Conservation (phyloP, 2,329 filamentous ascomycete species). For the Penicillium sp. region DNA sequence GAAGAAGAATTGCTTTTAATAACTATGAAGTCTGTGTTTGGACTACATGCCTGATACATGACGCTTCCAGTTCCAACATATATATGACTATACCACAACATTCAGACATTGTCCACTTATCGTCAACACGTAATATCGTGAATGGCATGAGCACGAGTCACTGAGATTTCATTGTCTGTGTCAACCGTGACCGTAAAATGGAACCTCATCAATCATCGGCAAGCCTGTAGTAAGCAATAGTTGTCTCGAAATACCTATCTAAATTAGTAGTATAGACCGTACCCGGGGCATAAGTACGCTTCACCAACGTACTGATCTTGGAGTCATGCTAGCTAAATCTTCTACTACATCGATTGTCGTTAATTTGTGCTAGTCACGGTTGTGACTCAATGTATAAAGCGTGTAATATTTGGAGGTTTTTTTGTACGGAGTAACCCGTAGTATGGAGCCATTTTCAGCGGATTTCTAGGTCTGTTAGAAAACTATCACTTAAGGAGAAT, state of each 20-base stretch:
- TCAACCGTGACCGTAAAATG: background rate
- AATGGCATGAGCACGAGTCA: background rate
- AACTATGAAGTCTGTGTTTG: background rate
- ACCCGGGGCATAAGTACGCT: background rate
- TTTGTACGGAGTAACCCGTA: no score
- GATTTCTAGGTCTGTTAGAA: background rate
- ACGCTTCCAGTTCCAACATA: background rate
- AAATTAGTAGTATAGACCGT: background rate
- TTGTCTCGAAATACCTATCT: background rate
- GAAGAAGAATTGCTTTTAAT: background rate
- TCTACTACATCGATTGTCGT: no score
- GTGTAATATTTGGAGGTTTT: no score
- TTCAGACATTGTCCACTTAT: background rate
- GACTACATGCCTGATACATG: background rate
- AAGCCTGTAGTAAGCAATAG: background rate
- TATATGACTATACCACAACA: no score
- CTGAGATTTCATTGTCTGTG: background rate
- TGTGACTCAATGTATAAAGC: background rate
- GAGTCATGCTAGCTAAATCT: no score
- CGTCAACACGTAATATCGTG: background rate
- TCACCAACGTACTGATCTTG: no score
- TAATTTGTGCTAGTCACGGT: no score
- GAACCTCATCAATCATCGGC: background rate
- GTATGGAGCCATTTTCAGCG: background rate
- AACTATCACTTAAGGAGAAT: no score